Base-by-base conservation (phyloP, 139 green algal genomes). In the Closterium sp. region DNA sequence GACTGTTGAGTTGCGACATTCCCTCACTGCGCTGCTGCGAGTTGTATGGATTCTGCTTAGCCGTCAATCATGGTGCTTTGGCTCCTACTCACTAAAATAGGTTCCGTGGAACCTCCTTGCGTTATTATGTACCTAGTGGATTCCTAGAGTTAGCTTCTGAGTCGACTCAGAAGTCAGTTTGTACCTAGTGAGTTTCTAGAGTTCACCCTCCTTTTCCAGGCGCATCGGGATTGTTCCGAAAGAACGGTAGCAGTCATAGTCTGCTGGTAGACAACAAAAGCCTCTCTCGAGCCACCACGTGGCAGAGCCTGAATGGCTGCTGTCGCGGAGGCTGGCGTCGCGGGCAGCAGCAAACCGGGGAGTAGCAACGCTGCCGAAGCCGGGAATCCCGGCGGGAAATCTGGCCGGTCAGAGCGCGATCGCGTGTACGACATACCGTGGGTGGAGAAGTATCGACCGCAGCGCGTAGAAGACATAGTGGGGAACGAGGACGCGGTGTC, bases 381-480 rank as follows among this genome's bases (percentile, higher is more conserved):
- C 55, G 10, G 16, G 55, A 76, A 76, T 76, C 55, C 25, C 4
- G 55, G 16, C 55, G 55, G 55, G 4, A 76, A 76, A 28, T 28
- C 55, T 19, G 55, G 55, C 7, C 55, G 55, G 55, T 28, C 55
- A 19, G 55, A 87, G 12, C 84, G 89, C 85, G 28, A 33, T 86
- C 30, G 83, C 83, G 83, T 33, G 83, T 94, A 84, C 64, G 90
- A 94, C 25, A 36, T 94, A 34, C 94, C 94, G n/a, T 95, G 94
- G 97, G 95, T 99, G 0, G 98, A 99, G 84, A 99, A 99, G 92
- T 99, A 98, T 90, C 94, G 98, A 1, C 98, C 98, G 0, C 93
- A 86, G 30, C 87, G 94, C 3, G 96, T 99, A 16, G 96, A 95
- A 8, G 97, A 99, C 43, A 97, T 99, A 25, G 97, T 99, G 30